phyloP scores from a whole-genome alignment of 345 rosid species.

The Lepidium didymum region DNA sequence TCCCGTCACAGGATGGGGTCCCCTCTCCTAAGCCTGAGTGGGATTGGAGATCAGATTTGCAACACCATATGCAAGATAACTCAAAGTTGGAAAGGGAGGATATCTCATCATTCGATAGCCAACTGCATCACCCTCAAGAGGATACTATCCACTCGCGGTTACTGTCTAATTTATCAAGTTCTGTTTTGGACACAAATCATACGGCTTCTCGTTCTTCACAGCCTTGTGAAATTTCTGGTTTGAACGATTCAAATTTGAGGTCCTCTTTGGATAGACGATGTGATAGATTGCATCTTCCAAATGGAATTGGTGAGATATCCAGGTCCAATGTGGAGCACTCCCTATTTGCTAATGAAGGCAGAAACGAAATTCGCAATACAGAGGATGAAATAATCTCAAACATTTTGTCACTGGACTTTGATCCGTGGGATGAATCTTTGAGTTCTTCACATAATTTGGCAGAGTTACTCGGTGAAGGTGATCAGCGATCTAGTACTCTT shows the following conservation, averaged over 20 bases:
- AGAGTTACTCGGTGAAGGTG: constrained; percentile 49
- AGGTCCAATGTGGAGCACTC: constrained; percentile 30
- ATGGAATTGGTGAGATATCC: constrained; percentile 45
- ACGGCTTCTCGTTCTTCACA: constrained; percentile 41
- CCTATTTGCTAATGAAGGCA: constrained; percentile 36
- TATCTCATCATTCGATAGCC: constrained; percentile 51
- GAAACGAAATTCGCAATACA: constrained; percentile 27
- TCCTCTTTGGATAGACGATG: constrained; percentile 31
- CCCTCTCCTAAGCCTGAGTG: constrained; percentile 22
- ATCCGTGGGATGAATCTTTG: constrained; percentile 72
- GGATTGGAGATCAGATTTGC: constrained; percentile 34
- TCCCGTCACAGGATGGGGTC: constrained; percentile 23
- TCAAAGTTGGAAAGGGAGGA: constrained; percentile 47
- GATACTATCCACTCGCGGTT: constrained; percentile 31
- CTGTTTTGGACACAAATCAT: constrained; percentile 34
- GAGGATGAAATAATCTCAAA: constrained; percentile 66
- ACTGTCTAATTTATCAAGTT: constrained; percentile 41
- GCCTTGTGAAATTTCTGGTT: constrained; percentile 24
- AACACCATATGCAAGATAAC: constrained; percentile 20
- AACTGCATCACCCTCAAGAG: constrained; percentile 57
- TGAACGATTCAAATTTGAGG: constrained; percentile 27
- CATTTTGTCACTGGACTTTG: constrained; percentile 63
- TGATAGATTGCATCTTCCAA: constrained; percentile 31
- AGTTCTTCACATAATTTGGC: constrained; percentile 50
- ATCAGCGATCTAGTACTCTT: constrained; percentile 45